Conservation (phyloP, 345 rosid genomes). For the Raphanus raphanistrum region DNA sequence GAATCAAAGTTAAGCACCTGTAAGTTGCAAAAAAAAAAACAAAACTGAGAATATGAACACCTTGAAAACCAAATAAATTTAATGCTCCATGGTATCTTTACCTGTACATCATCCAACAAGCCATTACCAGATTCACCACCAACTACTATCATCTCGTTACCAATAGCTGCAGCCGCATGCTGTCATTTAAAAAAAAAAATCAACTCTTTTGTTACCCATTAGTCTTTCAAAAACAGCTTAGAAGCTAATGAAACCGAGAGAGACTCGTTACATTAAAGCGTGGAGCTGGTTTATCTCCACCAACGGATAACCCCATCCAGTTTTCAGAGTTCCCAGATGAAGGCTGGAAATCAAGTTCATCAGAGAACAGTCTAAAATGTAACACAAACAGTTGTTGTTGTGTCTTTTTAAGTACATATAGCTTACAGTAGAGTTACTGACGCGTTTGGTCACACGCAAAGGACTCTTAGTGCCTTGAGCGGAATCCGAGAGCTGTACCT, state of each 20-base stretch:
- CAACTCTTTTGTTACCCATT: not conserved
- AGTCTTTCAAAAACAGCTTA: slow-evolving; percentile 7
- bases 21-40: slow-evolving; percentile 15
- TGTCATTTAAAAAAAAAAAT: slow-evolving; percentile 34
- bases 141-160: slow-evolving; percentile 91
- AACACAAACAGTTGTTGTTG: not conserved
- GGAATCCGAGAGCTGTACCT: slow-evolving; percentile 92
- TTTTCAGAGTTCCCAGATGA: slow-evolving; percentile 62
- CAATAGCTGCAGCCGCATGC: slow-evolving; percentile 92
- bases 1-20: slow-evolving; percentile 81
- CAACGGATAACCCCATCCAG: slow-evolving; percentile 77
- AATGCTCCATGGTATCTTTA: slow-evolving; percentile 25
- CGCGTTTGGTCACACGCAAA: slow-evolving; percentile 59
- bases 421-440: slow-evolving; percentile 54
- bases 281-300: slow-evolving; percentile 80
- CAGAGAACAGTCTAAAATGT: slow-evolving; percentile 29
- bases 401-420: not conserved
- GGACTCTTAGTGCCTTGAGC: slow-evolving; percentile 75
- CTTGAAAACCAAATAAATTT: too few relatives aligned
- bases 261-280: slow-evolving; percentile 67
- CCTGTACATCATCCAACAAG: slow-evolving; percentile 94
- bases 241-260: slow-evolving; percentile 6
- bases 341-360: slow-evolving; percentile 54
- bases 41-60: slow-evolving; percentile 8
- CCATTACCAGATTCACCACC: slow-evolving; percentile 92